Percentiles rank a stretch among this genome's conserved stretches.
Evolutionary conservation across 345 rosid genomes (phyloP).

Genomic region (Toxicodendron radicans): DNA sequence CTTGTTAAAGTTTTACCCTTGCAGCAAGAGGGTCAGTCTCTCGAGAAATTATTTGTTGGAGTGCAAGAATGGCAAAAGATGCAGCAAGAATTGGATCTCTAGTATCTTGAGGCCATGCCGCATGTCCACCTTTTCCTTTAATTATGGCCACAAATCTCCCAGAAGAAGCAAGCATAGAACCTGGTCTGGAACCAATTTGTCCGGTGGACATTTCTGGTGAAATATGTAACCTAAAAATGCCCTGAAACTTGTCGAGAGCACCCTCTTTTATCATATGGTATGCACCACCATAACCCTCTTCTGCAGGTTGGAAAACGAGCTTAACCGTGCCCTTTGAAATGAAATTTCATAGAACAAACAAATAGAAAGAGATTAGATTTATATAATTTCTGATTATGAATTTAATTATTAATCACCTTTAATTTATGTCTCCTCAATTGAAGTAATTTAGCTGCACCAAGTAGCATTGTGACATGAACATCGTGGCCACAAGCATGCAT

Average conservation of each 20-base stretch:
- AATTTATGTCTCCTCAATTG: conserved; percentile 25
- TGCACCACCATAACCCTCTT: conserved; percentile 55
- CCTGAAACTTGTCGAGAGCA: conserved; percentile 45
- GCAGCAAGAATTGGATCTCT: conserved; percentile 49
- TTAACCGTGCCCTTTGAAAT: conserved; percentile 45
- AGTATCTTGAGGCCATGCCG: conserved; percentile 42
- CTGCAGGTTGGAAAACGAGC: conserved; percentile 70
- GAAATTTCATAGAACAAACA: neutral
- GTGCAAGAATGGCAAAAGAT: conserved; percentile 45
- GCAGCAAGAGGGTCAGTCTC: conserved; percentile 60
- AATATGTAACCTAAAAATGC: conserved; percentile 53
- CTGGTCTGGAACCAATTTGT: conserved; percentile 48
- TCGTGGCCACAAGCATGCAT: conserved; percentile 73
- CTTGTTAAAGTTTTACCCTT: conserved; percentile 24
- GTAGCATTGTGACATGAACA: conserved; percentile 50
- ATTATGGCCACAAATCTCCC: conserved; percentile 41
- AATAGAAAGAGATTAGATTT: neutral
- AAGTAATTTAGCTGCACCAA: conserved; percentile 58
- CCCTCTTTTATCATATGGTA: conserved; percentile 54
- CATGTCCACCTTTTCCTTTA: conserved; percentile 52
- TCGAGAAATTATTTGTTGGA: conserved; percentile 57
- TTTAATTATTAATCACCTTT: conserved; percentile 29
- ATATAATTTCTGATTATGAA: neutral
- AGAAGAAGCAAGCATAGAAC: conserved; percentile 48
- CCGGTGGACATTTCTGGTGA: conserved; percentile 39